Conservation (phyloP, 345 rosid species). For the Lumnitzera racemosa region DNA sequence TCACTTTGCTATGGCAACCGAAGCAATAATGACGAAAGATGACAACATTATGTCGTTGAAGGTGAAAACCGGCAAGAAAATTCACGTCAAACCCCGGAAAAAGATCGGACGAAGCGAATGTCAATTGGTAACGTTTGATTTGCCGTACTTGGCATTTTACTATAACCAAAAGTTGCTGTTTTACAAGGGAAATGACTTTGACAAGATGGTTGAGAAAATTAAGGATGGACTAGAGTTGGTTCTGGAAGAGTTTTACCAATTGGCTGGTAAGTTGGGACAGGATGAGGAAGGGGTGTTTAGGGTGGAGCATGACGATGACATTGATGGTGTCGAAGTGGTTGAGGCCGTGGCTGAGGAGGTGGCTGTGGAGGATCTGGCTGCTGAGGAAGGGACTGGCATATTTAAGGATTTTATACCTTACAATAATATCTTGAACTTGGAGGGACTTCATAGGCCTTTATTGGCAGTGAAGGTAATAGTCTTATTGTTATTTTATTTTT, state of each 20-base stretch:
- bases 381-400: slow-evolving; percentile 42
- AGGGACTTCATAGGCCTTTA: slow-evolving; percentile 64
- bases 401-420: slow-evolving; percentile 71
- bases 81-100: slow-evolving; percentile 59
- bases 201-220: slow-evolving; percentile 53
- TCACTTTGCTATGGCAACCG: slow-evolving; percentile 14
- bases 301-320: slow-evolving; percentile 69
- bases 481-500: background rate
- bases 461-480: slow-evolving; percentile 60
- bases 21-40: slow-evolving; percentile 4
- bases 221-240: slow-evolving; percentile 61
- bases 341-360: slow-evolving; percentile 54
- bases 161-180: slow-evolving; percentile 89
- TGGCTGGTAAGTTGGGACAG: slow-evolving; percentile 73
- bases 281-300: slow-evolving; percentile 78
- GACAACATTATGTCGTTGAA: background rate
- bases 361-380: slow-evolving; percentile 55
- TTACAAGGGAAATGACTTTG: slow-evolving; percentile 39
- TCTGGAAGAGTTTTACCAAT: slow-evolving; percentile 73
- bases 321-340: slow-evolving; percentile 78
- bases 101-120: slow-evolving; percentile 55
- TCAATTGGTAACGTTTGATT: slow-evolving; percentile 78
- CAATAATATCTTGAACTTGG: slow-evolving; percentile 62
- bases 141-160: slow-evolving; percentile 76
- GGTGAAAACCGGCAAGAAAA: slow-evolving; percentile 37